Percentiles rank a stretch among this genome's conserved stretches.
phyloP scores from a whole-genome alignment of 176 grass and related monocot species.

The Neostapfia colusana region DNA sequence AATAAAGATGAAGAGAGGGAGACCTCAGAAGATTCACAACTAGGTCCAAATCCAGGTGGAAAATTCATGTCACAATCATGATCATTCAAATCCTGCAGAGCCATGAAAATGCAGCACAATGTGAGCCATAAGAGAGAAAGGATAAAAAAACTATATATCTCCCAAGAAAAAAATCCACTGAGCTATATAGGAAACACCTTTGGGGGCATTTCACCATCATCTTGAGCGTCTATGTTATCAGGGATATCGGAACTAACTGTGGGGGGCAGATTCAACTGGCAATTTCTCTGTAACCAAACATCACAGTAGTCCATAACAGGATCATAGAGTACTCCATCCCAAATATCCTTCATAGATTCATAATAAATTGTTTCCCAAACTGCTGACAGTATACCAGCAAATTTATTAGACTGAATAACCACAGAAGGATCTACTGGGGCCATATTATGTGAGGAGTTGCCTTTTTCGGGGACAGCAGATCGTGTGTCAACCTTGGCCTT shows the following conservation, averaged over 20 bases:
- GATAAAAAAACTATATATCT: constrained; percentile 12
- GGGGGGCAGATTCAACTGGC: constrained; percentile 21
- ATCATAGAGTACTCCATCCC: constrained; percentile 63
- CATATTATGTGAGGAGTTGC: constrained; percentile 29
- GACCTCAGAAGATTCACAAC: constrained; percentile 25
- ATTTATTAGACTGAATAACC: constrained; percentile 37
- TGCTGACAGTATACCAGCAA: constrained; percentile 54
- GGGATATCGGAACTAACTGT: constrained; percentile 25
- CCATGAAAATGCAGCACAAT: constrained; percentile 22
- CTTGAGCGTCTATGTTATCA: constrained; percentile 39
- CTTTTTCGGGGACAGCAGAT: constrained; percentile 26
- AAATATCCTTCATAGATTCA: constrained; percentile 76
- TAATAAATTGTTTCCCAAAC: constrained; percentile 61
- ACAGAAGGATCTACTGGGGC: constrained; percentile 14
- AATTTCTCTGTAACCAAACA: constrained; percentile 66
- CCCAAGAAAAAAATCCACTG: constrained; percentile 10
- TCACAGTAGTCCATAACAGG: constrained; percentile 62
- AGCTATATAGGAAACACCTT: constrained; percentile 36
- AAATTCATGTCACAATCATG: constrained; percentile 53
- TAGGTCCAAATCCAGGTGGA: constrained; percentile 83
- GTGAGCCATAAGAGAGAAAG: constrained; percentile 17
- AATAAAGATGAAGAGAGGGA: constrained; percentile 28
- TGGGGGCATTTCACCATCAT: constrained; percentile 31
- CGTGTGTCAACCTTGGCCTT: constrained; percentile 35
- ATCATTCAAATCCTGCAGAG: constrained; percentile 49